Conservation (phyloP, 177 flowering plant genomes). For the Vitis hybrid region DNA sequence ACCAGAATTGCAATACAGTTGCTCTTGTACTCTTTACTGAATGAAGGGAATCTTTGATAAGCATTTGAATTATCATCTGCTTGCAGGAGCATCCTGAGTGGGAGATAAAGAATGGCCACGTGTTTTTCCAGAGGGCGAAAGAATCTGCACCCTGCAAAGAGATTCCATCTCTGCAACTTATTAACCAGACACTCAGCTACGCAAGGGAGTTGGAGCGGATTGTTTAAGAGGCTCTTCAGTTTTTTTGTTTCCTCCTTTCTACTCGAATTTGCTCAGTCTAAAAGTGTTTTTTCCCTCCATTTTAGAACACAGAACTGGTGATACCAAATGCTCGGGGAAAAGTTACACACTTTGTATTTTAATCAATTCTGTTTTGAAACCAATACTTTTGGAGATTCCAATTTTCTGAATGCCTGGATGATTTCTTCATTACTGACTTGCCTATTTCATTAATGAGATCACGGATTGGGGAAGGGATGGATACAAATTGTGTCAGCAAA, state of each 20-base stretch:
- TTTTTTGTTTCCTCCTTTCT: not conserved
- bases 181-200: conserved; percentile 92
- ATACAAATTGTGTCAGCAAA: too few relatives aligned
- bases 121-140: conserved; percentile 81
- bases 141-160: conserved; percentile 87
- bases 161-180: conserved; percentile 91
- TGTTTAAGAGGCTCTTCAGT: conserved; percentile 28
- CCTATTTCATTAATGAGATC: too few relatives aligned
- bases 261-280: too few relatives aligned
- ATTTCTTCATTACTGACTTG: too few relatives aligned
- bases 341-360: too few relatives aligned
- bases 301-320: not conserved
- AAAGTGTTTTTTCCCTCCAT: not conserved
- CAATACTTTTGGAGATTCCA: too few relatives aligned
- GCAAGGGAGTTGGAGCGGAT: conserved; percentile 98
- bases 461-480: too few relatives aligned
- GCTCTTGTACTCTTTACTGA: not conserved
- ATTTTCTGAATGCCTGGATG: too few relatives aligned
- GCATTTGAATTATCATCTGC: not conserved
- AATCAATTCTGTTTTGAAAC: too few relatives aligned
- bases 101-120: conserved; percentile 73
- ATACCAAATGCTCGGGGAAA: too few relatives aligned
- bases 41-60: not conserved
- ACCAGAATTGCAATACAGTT: too few relatives aligned
- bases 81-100: conserved; percentile 93